These are phyloP conservation scores for Neurospora hispaniola DNA, from an alignment of 495 filamentous ascomycete species.

Conservation along the genomic window DNA sequence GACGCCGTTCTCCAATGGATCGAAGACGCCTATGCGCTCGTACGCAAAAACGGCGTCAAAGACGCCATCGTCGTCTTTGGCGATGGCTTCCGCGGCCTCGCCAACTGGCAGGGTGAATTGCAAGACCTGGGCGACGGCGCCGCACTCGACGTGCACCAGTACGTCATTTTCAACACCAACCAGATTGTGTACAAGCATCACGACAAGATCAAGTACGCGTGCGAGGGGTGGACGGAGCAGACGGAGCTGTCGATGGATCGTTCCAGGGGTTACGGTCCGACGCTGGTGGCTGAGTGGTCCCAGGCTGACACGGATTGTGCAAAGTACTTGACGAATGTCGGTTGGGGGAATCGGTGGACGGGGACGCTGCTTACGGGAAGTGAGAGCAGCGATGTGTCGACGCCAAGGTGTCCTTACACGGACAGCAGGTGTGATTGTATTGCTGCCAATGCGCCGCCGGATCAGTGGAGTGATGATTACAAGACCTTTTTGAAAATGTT, in stretches of 20 bases:
- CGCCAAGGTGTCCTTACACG: constrained; percentile 59
- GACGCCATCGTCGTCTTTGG: constrained; percentile 59
- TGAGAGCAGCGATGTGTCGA: constrained; percentile 41
- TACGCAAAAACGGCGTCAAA: constrained; percentile 59
- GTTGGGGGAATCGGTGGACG: constrained; percentile 80
- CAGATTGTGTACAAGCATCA: constrained; percentile 65
- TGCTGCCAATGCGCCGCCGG: constrained; percentile 61
- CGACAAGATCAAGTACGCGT: constrained; percentile 72
- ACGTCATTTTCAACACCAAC: constrained; percentile 74
- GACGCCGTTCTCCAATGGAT: constrained; percentile 62
- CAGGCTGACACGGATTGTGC: constrained; percentile 98
- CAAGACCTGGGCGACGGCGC: constrained; percentile 40
- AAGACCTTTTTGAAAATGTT: constrained; percentile 81
- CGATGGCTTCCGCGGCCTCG: constrained; percentile 73
- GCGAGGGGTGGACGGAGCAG: constrained; percentile 75
- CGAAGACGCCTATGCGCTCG: constrained; percentile 45
- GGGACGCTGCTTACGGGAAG: constrained; percentile 58
- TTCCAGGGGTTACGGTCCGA: constrained; percentile 81
- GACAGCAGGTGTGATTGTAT: constrained; percentile 59
- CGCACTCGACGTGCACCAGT: constrained; percentile 89
- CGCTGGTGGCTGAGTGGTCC: constrained; percentile 95
- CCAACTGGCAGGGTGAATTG: constrained; percentile 66
- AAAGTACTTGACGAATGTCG: constrained; percentile 78
- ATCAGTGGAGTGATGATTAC: constrained; percentile 59
- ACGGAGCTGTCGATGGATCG: constrained; percentile 56